These are phyloP conservation scores for Plantago ovata DNA, from an alignment of 257 asterid genomes.

Conservation along the genomic window DNA sequence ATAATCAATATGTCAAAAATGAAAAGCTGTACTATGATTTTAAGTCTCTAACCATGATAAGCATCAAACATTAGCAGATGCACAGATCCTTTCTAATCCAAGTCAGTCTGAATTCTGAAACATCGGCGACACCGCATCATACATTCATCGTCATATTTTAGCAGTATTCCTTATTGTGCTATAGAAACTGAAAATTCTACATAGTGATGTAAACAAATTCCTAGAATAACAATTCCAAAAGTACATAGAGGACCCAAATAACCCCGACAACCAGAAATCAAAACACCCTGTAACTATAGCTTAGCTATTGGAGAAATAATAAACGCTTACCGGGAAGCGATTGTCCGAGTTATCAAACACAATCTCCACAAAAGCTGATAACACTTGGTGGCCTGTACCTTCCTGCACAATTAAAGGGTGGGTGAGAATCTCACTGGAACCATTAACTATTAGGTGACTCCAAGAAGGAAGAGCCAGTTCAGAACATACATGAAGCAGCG, in stretches of 20 bases:
- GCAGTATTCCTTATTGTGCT: too few relatives aligned
- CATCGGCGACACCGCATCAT: conserved; percentile 2
- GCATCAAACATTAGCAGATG: neutral
- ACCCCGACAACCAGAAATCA: conserved; percentile 6
- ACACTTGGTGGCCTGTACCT: conserved; percentile 94
- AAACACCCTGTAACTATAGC: conserved; percentile 1
- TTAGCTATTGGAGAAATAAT: neutral
- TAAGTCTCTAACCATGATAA: neutral
- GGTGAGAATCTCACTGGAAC: conserved; percentile 2
- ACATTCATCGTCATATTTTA: conserved; percentile 1
- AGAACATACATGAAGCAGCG: conserved; percentile 84
- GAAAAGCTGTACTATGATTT: neutral
- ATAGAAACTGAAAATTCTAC: neutral
- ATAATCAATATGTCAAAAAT: neutral
- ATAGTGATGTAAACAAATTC: neutral
- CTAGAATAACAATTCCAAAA: neutral
- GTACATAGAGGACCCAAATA: conserved; percentile 3
- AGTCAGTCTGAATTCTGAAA: neutral
- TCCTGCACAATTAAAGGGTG: conserved; percentile 45
- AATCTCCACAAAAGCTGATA: conserved; percentile 97
- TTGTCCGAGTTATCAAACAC: conserved; percentile 96
- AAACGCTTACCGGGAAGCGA: conserved; percentile 73
- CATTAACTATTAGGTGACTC: neutral
- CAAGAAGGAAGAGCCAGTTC: conserved; percentile 11
- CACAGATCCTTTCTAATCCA: conserved; percentile 1